Evolutionary conservation across 2,329 filamentous ascomycete genomes (phyloP).

Genomic region (Graphilbum ipis-grandicollis): DNA sequence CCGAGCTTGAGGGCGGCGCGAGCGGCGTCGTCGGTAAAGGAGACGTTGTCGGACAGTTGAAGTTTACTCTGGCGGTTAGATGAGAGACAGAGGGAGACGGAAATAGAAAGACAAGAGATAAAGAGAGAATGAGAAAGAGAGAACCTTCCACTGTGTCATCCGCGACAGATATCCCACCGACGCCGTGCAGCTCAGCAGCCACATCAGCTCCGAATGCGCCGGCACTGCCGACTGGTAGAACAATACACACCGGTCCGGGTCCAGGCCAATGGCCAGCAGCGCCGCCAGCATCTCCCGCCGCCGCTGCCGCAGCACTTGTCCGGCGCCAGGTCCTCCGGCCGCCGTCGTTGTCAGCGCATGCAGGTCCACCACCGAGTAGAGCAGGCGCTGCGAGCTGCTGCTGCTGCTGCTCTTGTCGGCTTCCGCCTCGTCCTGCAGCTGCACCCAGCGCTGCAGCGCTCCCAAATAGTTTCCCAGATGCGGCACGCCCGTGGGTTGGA

Average conservation of each 20-base stretch:
- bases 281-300: slow-evolving; percentile 63
- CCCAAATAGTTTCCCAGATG: slow-evolving; percentile 94
- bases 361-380: slow-evolving; percentile 83
- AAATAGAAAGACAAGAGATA: background rate
- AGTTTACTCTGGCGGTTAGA: slow-evolving; percentile 47
- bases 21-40: slow-evolving; percentile 37
- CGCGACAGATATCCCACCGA: slow-evolving; percentile 85
- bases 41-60: slow-evolving; percentile 39
- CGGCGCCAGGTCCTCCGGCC: slow-evolving; percentile 17
- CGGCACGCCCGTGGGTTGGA: slow-evolving; percentile 87
- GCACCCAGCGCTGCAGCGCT: slow-evolving; percentile 72
- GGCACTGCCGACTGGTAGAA: slow-evolving; percentile 47
- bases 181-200: slow-evolving; percentile 84
- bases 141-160: slow-evolving; percentile 98
- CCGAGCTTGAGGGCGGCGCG: slow-evolving; percentile 60
- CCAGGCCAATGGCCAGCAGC: slow-evolving; percentile 67
- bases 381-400: slow-evolving; percentile 31
- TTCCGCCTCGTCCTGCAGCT: slow-evolving; percentile 49
- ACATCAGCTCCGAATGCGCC: slow-evolving; percentile 83
- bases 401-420: slow-evolving; percentile 13
- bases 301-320: slow-evolving; percentile 40
- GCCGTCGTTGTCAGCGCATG: slow-evolving; percentile 59
- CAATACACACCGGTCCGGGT: slow-evolving; percentile 57
- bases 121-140: background rate
- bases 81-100: background rate